Base-by-base conservation (phyloP, 345 rosid species). In the Aegle marmelos region DNA sequence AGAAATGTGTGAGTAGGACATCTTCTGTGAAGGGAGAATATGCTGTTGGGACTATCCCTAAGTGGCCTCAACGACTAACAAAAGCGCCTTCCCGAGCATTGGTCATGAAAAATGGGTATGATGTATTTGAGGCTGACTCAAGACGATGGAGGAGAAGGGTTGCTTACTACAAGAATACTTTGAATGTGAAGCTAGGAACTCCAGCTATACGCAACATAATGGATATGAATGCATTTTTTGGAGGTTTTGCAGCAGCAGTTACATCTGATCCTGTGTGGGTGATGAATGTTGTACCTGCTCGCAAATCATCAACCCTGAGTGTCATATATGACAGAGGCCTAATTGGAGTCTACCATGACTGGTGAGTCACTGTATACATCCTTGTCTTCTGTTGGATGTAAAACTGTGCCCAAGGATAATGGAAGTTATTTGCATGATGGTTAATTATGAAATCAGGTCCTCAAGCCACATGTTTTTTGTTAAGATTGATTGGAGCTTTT, bases 201-300 rank as follows among this genome's bases (percentile, higher is more conserved):
- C 88, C 89, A 37, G 87, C 95, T 74, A 76, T 86, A 54, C 91
- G 97, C 83, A 96, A 96, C 73, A 79, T 91, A 77, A 91, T 96
- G 97, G 99, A 96, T 79, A 94, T 96, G 99, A 94, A 92, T 76
- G 94, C 99, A 22, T 85, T 94, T 85, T 90, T 96, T 22, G 99
- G 99, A 61, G 94, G 98, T 75, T 94, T 96, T 88, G 97, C 98
- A 0, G 97, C 98, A 73, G 91, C 98, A 59, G 86, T 94, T 65
- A 58, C 76, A 72, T 88, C 94, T 73, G 95, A 94, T 77, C 91
- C 94, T 77, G 91, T 92, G 67, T 96, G 99, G 98, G 97, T 93
- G 80, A 91, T 94, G 98, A 96, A 94, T 88, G 95, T 90, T 61
- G 88, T 94, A 81, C 97, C 99, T 77, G 88, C 95, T 86, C 84